Evolutionary conservation across 73 alveolate species (phyloP), one percentile per base, ranked within the genome.

Genomic region (Symbiodinium pilosum): DNA sequence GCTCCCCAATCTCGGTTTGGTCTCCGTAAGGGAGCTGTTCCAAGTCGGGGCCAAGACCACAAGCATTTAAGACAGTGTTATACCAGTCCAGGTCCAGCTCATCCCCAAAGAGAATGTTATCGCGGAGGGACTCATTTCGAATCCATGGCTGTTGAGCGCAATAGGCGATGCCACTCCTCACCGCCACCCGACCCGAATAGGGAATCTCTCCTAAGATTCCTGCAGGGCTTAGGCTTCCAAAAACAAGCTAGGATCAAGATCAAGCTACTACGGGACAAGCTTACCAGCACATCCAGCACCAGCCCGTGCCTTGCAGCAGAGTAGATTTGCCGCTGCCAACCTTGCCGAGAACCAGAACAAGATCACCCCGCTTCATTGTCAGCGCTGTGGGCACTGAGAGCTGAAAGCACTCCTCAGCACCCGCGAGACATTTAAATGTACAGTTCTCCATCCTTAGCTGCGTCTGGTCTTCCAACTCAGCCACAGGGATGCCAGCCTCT

Each of bases 1-100:
- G 99, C 98, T 99, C 99, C 3, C 99, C 99, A 11, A 99, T 96
- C 92, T 98, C 99, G n/a, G 99, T 99, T 84, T 94, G 92, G 87
- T 99, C 99, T 51, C 99, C 99, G 54, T 68, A 52, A 39, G 99
- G 93, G 28, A 99, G 99, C 51, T 95, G 95, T 71, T 94, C 71
- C 69, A 99, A 93, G 93, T 99, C 99, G 40, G 95, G 99, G 9
- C 83, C 87, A 77, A 99, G 92, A 69, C 99, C 99, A 51, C 99
- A 99, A 2, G 99, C 99, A 28, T 99, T 99, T 44, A 99, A 87
- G 9, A 99, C 99, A 93, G 92, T 41, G 39, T 99, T 54, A 93
- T 99, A 99, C 99, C 99, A 95, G 52, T 99, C 99, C 86, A 21
- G 20, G 86, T 93, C 99, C 99, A 93, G 54, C 32, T 69, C 93